These are phyloP conservation scores for Hypoxylon perforatum DNA, from an alignment of 495 filamentous ascomycete species.

Conservation along the genomic window DNA sequence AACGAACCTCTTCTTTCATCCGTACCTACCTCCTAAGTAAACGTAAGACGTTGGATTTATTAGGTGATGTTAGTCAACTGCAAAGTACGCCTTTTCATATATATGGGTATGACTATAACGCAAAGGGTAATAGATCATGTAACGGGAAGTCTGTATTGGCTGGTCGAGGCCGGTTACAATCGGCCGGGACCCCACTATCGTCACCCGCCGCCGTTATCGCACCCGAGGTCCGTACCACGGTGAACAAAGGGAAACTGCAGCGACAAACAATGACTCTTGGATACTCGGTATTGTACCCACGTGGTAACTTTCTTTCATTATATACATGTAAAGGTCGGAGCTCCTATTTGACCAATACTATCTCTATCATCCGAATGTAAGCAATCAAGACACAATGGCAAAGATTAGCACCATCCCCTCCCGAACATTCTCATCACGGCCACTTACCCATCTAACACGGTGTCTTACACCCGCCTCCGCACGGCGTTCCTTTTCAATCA, in stretches of 20 bases:
- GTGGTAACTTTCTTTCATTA: neutral
- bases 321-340: neutral
- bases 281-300: neutral
- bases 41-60: no score
- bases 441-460: slow-evolving; percentile 11
- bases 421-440: slow-evolving; percentile 11
- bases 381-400: slow-evolving; percentile 1
- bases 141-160: slow-evolving; percentile 15
- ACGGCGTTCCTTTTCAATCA: slow-evolving; percentile 3
- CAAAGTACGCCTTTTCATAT: neutral
- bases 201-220: slow-evolving; percentile 34
- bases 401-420: slow-evolving; percentile 17
- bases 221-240: slow-evolving; percentile 24
- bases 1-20: no score
- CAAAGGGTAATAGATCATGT: slow-evolving; percentile 15
- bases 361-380: neutral
- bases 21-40: no score
- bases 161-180: slow-evolving; percentile 33
- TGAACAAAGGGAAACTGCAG: slow-evolving; percentile 29
- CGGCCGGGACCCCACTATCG: slow-evolving; percentile 35
- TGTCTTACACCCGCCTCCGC: slow-evolving; percentile 8
- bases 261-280: neutral
- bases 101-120: slow-evolving; percentile 10
- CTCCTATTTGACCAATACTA: neutral
- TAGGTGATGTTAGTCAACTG: neutral